Percentiles rank a stretch among this genome's conserved stretches.
phyloP scores from a whole-genome alignment of 1,284 basidiomycete species.

The Sanghuangporus sanghuang region DNA sequence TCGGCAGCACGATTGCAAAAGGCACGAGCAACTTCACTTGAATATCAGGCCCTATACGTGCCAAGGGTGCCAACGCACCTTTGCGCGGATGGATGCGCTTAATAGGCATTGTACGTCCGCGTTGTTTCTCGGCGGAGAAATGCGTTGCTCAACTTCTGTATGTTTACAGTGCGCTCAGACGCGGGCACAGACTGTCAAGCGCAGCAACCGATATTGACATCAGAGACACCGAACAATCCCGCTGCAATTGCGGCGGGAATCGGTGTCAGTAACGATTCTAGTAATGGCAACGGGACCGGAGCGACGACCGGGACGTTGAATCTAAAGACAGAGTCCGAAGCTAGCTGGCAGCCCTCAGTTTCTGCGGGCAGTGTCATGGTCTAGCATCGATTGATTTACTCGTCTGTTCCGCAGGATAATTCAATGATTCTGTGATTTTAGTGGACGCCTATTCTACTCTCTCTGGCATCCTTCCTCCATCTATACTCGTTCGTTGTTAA shows the following conservation, averaged over 20 bases:
- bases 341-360: constrained; percentile 3
- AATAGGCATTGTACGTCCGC: constrained; percentile 65
- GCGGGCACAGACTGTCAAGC: constrained; percentile 48
- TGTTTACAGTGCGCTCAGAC: constrained; percentile 45
- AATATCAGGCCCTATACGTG: constrained; percentile 74
- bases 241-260: background rate
- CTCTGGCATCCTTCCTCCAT: background rate
- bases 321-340: constrained; percentile 5
- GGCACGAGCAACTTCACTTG: constrained; percentile 76
- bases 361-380: constrained; percentile 12
- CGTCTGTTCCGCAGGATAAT: too few species aligned
- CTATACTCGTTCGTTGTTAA: background rate
- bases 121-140: background rate
- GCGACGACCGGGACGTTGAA: background rate
- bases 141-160: background rate
- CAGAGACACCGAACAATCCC: constrained; percentile 13
- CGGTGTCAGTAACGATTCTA: background rate
- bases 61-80: constrained; percentile 73
- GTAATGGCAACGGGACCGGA: background rate
- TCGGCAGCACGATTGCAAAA: constrained; percentile 80
- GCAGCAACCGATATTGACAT: constrained; percentile 15
- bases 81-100: constrained; percentile 75
- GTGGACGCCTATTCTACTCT: too few species aligned
- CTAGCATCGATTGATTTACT: background rate
- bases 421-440: too few species aligned